Evolutionary conservation across 2,329 filamentous ascomycete species (phyloP).

Genomic region (Fusarium hainanense): DNA sequence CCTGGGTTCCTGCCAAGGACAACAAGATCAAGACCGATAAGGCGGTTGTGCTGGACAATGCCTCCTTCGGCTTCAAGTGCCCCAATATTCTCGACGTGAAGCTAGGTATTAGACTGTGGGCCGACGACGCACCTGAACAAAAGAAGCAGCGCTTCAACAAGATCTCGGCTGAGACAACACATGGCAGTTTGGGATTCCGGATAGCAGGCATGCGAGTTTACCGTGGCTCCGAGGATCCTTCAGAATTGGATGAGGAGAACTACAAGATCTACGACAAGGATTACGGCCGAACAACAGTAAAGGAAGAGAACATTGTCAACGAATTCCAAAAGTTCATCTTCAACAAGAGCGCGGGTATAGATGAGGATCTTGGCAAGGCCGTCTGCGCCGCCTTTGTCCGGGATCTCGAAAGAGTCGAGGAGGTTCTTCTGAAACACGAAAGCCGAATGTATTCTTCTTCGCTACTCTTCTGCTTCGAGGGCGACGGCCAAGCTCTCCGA

Average conservation of each 20-base stretch:
- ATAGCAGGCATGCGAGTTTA: conserved; percentile 74
- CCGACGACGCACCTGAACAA: conserved; percentile 72
- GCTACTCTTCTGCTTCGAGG: conserved; percentile 72
- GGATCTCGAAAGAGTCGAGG: conserved; percentile 64
- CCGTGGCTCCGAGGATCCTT: conserved; percentile 64
- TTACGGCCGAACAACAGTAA: conserved; percentile 66
- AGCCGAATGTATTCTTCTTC: conserved; percentile 73
- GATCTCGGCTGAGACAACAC: conserved; percentile 69
- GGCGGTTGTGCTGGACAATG: conserved; percentile 87
- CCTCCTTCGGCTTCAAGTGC: conserved; percentile 80
- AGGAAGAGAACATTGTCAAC: conserved; percentile 64
- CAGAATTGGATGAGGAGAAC: conserved; percentile 63
- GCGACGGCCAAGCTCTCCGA: conserved; percentile 66
- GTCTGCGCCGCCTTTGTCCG: conserved; percentile 65
- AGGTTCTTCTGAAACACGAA: conserved; percentile 65
- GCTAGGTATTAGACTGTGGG: conserved; percentile 87
- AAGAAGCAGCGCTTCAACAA: conserved; percentile 71
- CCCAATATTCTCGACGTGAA: conserved; percentile 96
- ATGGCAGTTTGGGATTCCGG: conserved; percentile 69
- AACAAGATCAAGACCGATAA: conserved; percentile 78
- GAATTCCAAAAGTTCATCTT: conserved; percentile 69
- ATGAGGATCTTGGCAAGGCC: conserved; percentile 66
- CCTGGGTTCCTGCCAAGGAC: conserved; percentile 62
- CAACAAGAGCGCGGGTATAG: conserved; percentile 67
- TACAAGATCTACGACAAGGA: conserved; percentile 73